Conservation (phyloP, 2,329 filamentous ascomycete genomes). For the Samsoniella hepiali region DNA sequence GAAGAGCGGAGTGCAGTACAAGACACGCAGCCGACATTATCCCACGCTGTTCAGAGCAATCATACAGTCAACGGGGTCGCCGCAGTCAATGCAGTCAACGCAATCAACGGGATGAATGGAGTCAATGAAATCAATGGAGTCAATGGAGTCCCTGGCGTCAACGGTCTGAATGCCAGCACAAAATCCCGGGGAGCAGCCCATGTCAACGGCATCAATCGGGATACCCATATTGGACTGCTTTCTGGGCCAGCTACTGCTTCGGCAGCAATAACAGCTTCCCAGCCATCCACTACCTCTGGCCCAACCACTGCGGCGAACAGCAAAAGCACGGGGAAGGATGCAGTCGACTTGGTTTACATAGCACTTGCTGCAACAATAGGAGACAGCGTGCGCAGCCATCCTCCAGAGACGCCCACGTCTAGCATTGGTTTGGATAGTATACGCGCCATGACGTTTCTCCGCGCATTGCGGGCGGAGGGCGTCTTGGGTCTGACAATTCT, state of each 20-base stretch:
- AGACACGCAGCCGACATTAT: background rate
- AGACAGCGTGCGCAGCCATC: background rate
- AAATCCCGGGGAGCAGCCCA: background rate
- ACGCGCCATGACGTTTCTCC: constrained; percentile 9
- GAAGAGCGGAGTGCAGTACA: background rate
- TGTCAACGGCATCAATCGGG: background rate
- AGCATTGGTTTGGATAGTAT: constrained; percentile 9
- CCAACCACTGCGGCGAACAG: too few species aligned
- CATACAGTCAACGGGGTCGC: background rate
- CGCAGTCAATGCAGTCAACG: too few species aligned
- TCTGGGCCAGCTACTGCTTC: background rate
- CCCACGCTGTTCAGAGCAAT: background rate
- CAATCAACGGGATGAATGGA: background rate
- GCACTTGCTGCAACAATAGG: background rate
- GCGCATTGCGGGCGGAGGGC: background rate
- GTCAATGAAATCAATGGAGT: background rate
- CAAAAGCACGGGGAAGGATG: background rate
- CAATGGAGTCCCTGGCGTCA: too few species aligned
- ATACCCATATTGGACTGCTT: background rate
- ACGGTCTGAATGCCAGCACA: background rate
- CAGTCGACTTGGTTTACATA: background rate
- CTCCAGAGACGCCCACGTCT: background rate
- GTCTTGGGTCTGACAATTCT: background rate
- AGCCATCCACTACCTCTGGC: background rate
- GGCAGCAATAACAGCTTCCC: background rate